Evolutionary conservation across 1,139 yeast species (phyloP).

Genomic region (Pichia sp.): DNA sequence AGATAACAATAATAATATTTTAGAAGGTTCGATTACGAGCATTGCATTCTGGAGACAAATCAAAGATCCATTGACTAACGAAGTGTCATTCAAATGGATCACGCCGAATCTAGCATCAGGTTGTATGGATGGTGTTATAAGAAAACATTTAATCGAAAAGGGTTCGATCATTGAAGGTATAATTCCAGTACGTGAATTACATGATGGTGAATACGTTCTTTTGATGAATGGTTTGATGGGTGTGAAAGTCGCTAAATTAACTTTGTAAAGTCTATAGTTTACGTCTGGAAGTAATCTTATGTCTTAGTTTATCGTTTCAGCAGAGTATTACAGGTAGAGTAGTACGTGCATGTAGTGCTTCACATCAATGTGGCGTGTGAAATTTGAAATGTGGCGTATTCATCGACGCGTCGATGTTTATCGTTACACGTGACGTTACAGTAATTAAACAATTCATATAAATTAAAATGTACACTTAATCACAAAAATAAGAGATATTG

Average conservation of each 20-base stretch:
- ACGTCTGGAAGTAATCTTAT: too few relatives aligned
- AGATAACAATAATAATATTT: constrained; percentile 58
- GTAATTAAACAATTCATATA: too few relatives aligned
- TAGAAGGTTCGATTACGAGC: constrained; percentile 87
- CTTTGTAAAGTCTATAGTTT: too few relatives aligned
- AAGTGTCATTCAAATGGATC: constrained; percentile 53
- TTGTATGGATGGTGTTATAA: constrained; percentile 81
- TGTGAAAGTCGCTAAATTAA: constrained; percentile 48
- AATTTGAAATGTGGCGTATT: too few relatives aligned
- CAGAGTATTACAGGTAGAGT: too few relatives aligned
- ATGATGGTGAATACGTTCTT: constrained; percentile 63
- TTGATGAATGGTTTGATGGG: constrained; percentile 86
- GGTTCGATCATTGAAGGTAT: constrained; percentile 54
- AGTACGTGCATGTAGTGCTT: too few relatives aligned
- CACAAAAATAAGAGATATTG: too few relatives aligned
- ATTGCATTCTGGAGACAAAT: constrained; percentile 57
- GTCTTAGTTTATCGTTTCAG: too few relatives aligned
- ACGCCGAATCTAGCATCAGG: constrained; percentile 81
- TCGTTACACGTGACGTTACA: too few relatives aligned
- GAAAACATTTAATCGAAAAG: constrained; percentile 61
- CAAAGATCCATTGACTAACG: constrained; percentile 27
- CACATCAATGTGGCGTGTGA: too few relatives aligned
- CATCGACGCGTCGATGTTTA: too few relatives aligned
- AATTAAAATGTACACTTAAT: too few relatives aligned
- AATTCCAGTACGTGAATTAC: constrained; percentile 44